Evolutionary conservation across 768 basidiomycete genomes (phyloP).

Genomic region (Naganishia kalamii): DNA sequence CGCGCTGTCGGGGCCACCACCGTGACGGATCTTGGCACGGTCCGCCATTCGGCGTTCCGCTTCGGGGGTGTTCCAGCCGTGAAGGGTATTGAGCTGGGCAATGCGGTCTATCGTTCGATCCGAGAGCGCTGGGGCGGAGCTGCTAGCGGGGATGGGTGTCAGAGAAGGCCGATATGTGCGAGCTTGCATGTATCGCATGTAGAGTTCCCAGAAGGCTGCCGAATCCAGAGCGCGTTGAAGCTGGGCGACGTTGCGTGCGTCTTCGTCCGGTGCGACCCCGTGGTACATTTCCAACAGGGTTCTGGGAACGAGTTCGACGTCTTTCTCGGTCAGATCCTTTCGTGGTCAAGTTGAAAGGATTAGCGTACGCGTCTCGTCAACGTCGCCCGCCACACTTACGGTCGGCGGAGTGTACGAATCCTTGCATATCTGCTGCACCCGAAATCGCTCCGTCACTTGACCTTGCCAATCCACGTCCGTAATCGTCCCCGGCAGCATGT

Average conservation of each 20-base stretch:
- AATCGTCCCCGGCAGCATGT: background rate
- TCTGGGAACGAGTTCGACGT: background rate
- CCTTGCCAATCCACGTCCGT: constrained; percentile 31
- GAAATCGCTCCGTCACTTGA: constrained; percentile 31
- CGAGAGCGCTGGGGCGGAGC: background rate
- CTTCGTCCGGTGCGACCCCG: background rate
- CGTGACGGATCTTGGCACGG: constrained; percentile 28
- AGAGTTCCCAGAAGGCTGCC: constrained; percentile 4
- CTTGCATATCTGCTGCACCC: constrained; percentile 30
- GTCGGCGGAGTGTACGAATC: constrained; percentile 24
- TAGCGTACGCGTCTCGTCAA: background rate
- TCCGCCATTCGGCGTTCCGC: constrained; percentile 25
- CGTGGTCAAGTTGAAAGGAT: background rate
- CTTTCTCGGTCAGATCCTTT: background rate
- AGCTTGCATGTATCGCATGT: background rate
- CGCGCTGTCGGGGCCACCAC: constrained; percentile 19
- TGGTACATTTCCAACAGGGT: background rate
- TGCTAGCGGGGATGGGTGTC: background rate
- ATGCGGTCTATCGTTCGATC: constrained; percentile 5
- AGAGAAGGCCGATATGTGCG: background rate
- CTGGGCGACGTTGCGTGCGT: background rate
- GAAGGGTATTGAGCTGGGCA: constrained; percentile 23
- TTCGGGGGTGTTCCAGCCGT: constrained; percentile 26
- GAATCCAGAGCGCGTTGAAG: constrained; percentile 2
- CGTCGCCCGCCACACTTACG: constrained; percentile 23